Conservation (phyloP, 768 basidiomycete genomes). For the Baorangia bicolor region DNA sequence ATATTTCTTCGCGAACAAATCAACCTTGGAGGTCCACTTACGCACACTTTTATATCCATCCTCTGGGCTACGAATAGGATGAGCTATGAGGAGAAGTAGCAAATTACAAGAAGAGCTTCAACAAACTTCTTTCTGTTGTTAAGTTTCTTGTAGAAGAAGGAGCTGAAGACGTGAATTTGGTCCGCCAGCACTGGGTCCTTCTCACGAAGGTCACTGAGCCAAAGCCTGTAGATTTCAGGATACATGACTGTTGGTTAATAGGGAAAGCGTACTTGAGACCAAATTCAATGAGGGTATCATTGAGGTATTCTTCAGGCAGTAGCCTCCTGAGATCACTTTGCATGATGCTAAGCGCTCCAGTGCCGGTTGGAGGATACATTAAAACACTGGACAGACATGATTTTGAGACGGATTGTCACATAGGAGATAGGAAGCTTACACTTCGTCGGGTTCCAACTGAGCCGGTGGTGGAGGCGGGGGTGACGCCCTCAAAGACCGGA, state of each 20-base stretch:
- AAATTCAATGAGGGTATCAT: slow-evolving; percentile 96
- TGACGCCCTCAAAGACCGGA: slow-evolving; percentile 15
- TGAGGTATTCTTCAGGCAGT: slow-evolving; percentile 80
- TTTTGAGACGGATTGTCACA: slow-evolving; percentile 1
- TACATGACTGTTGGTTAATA: background rate
- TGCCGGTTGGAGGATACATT: slow-evolving; percentile 67
- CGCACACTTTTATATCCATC: slow-evolving; percentile 81
- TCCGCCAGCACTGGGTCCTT: slow-evolving; percentile 61
- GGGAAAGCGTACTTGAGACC: slow-evolving; percentile 74
- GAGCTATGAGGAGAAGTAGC: slow-evolving; percentile 13
- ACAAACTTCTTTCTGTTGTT: slow-evolving; percentile 57
- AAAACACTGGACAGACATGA: slow-evolving; percentile 51
- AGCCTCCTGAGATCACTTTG: slow-evolving; percentile 74
- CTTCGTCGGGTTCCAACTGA: slow-evolving; percentile 56
- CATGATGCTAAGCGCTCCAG: slow-evolving; percentile 80
- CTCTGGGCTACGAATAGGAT: slow-evolving; percentile 37
- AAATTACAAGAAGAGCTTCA: background rate
- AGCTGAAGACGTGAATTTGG: slow-evolving; percentile 89
- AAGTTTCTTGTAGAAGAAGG: slow-evolving; percentile 97
- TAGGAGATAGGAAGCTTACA: slow-evolving; percentile 41
- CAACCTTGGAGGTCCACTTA: slow-evolving; percentile 91
- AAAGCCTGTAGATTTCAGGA: slow-evolving; percentile 49
- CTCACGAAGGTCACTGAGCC: slow-evolving; percentile 59
- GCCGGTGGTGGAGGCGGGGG: slow-evolving; percentile 32
- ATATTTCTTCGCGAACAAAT: slow-evolving; percentile 89